Evolutionary conservation across 495 filamentous ascomycete species (phyloP), one percentile per base, ranked within the genome.

Genomic region (Bombardia bombarda): DNA sequence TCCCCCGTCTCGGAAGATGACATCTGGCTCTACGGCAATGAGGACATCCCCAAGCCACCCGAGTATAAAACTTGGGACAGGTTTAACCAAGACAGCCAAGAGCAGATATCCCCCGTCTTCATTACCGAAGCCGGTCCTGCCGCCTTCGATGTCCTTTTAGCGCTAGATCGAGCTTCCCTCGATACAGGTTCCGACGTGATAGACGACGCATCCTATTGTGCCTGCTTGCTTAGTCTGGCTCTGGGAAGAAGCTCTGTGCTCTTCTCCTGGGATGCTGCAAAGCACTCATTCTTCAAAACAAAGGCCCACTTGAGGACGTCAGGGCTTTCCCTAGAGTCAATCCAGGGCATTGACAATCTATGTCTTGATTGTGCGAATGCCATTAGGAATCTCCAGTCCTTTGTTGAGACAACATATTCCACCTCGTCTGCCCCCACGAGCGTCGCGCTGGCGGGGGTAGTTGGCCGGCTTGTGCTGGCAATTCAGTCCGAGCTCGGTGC

Each of bases 221-320:
- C 75, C 35, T 82, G 79, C 18, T 62, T 95, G 16, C 59, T 86
- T 26, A 75, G 78, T 38, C 72, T 95, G 8, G 85, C 82, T 0
- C 69, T 96, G 2, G 92, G 92, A 4, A 76, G 87, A 62, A 82
- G 79, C 38, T 95, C 90, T 0, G 60, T 83, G 8, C 74, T 95
- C 36, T 96, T 93, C 60, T 57, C 57, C 1, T 95, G 81, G 68
- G 70, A 87, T 42, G 54, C 70, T 22, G 55, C 66, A 19, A 74
- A 69, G 23, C 61, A 61, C 39, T 59, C 61, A 7, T 95, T 95
- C 51, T 60, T 62, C 26, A 79, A 73, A 25, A 63, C 66, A 7
- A 50, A 79, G 7, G 52, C 72, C 3, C 57, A 75, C 36, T 58
- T 83, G 17, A 74, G 80, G 22, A 74, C 86, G 8, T 84, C 85